Evolutionary conservation across 768 basidiomycete genomes (phyloP), one percentile per base, ranked within the genome.

Genomic region (Psilocybe subaeruginosa): DNA sequence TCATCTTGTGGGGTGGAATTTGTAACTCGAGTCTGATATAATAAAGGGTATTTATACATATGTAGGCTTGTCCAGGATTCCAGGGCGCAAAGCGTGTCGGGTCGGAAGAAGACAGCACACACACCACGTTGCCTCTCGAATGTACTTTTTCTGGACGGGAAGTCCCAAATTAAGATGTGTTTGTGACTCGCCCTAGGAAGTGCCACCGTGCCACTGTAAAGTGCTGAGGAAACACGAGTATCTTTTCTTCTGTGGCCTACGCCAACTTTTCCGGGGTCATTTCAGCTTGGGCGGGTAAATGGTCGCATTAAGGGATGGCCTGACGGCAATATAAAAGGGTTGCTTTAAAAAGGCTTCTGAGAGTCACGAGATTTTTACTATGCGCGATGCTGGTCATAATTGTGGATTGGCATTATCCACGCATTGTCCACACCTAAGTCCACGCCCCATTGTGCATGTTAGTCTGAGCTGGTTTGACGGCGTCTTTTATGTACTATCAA

Each of bases 121-220:
- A 46, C 48, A 60, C 59, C 59, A 60, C 59, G 59, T 55, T 48
- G 31, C 43, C 48, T 33, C 27, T 7, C 9, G 8, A 54, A 54
- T 29, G 29, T 39, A 46, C 35, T 60, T 54, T 35, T 60, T 49
- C 47, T 48, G 30, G 31, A 5, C 5, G 30, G 29, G 27, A 9
- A 19, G n/a, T 46, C 27, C 39, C 53, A 39, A 5, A 43, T 14
- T 6, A 46, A 19, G 6, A 11, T 11, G 11, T 35, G 11, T 35
- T 35, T 35, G 33, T 35, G 41, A 39, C 37, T 14, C 14, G 14
- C 37, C 37, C 11, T 43, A 11, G 14, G 33, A 35, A 11, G 7
- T 16, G 41, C n/a, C 41, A 43, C 11, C 14, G 4, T 6, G 11
- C 41, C 41, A 12, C n/a, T 43, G 8, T 8, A 12, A 43, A n/a